A percentile compares a stretch with the other conserved stretches of the same genome.
phyloP scores from a whole-genome alignment of 139 green algal species.

The Pleodorina starrii region DNA sequence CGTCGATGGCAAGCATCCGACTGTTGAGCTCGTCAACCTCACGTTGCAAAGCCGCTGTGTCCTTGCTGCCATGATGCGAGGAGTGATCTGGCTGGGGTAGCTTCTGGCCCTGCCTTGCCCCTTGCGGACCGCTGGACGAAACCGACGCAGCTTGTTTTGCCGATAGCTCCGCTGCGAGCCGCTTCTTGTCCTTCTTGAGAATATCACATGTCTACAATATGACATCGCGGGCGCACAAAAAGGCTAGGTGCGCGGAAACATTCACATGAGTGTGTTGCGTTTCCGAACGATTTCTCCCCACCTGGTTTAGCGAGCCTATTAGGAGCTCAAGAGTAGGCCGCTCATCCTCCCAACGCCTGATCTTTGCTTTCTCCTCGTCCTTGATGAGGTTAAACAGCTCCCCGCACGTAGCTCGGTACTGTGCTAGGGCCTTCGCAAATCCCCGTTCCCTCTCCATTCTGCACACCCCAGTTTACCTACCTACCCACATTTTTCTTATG shows the following conservation, averaged over 20 bases:
- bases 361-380: constrained; percentile 38
- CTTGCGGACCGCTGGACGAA: background rate
- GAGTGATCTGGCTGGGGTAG: background rate
- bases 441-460: constrained; percentile 20
- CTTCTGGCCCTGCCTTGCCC: background rate
- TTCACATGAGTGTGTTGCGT: background rate
- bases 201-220: constrained; percentile 38
- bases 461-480: no score
- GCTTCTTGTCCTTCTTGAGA: constrained; percentile 53
- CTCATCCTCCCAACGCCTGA: constrained; percentile 50
- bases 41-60: constrained; percentile 38
- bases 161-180: constrained; percentile 23
- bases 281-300: background rate
- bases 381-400: constrained; percentile 24
- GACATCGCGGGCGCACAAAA: background rate
- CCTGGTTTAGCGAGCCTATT: constrained; percentile 35
- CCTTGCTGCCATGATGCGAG: constrained; percentile 1
- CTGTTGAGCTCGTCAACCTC: constrained; percentile 37
- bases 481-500: no score
- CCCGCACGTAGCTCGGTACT: background rate
- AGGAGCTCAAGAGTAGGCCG: constrained; percentile 20
- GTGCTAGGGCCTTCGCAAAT: background rate
- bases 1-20: constrained; percentile 24
- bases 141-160: constrained; percentile 16
- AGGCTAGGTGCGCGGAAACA: no score